Conservation (phyloP, 139 green algal genomes). For the Nannochloris sp. region DNA sequence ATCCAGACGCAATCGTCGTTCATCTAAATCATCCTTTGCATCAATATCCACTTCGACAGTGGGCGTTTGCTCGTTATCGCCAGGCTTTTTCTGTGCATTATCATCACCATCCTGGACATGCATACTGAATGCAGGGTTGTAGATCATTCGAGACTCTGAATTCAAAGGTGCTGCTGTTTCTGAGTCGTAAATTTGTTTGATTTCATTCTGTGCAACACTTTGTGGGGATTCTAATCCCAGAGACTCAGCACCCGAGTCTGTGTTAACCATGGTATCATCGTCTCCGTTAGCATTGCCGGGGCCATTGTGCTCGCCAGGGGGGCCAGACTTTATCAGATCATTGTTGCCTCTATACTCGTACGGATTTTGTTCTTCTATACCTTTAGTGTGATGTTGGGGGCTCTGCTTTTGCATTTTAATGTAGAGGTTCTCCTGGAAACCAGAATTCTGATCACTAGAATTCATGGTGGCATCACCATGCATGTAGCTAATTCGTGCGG, state of each 20-base stretch:
- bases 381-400: too few species aligned
- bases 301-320: background rate
- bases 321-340: background rate
- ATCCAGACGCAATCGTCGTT: constrained; percentile 5
- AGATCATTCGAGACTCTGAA: constrained; percentile 18
- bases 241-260: too few species aligned
- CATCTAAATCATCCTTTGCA: background rate
- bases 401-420: background rate
- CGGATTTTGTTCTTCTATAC: too few species aligned
- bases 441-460: background rate
- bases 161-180: background rate
- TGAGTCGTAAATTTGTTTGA: background rate
- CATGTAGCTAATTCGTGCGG: background rate
- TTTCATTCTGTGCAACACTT: background rate
- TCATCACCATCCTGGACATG: constrained; percentile 3
- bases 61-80: background rate
- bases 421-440: background rate
- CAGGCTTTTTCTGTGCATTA: background rate
- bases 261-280: background rate
- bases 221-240: background rate
- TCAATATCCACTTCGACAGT: too few species aligned
- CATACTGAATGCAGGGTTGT: constrained; percentile 22
- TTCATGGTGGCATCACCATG: background rate
- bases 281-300: background rate
- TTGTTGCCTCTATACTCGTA: too few species aligned